Evolutionary conservation across 164 flowering plant species (phyloP).

Genomic region (Chimonanthus salicifolius): DNA sequence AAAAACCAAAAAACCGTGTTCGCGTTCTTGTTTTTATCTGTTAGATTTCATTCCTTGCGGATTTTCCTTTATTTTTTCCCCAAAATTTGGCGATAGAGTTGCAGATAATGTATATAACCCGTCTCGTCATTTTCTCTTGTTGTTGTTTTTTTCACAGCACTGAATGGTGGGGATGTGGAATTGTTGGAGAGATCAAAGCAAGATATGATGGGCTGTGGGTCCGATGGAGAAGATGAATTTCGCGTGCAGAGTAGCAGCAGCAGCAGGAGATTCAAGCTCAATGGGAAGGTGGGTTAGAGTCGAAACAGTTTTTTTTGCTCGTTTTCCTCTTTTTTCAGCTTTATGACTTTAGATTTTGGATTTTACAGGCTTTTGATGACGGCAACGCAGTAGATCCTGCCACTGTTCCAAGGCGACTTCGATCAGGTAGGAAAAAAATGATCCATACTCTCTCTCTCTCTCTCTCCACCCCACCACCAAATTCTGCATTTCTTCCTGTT

Average conservation of each 20-base stretch:
- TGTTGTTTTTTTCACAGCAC: slow-evolving; percentile 10
- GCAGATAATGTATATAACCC: slow-evolving; percentile 17
- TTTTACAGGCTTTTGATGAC: slow-evolving; percentile 41
- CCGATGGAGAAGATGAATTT: slow-evolving; percentile 37
- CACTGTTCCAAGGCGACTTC: slow-evolving; percentile 65
- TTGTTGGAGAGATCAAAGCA: slow-evolving; percentile 29
- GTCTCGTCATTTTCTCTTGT: slow-evolving; percentile 9
- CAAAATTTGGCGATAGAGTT: slow-evolving; percentile 7
- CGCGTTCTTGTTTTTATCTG: slow-evolving; percentile 23
- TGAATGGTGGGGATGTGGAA: slow-evolving; percentile 15
- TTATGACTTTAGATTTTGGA: neutral
- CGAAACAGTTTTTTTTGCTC: neutral
- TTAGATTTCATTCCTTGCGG: slow-evolving; percentile 7
- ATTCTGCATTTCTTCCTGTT: too few species aligned
- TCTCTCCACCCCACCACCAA: neutral
- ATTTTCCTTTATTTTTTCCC: neutral
- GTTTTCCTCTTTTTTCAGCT: slow-evolving; percentile 1
- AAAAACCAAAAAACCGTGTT: neutral
- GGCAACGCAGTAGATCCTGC: slow-evolving; percentile 42
- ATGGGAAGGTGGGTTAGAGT: slow-evolving; percentile 36
- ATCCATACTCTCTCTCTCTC: neutral
- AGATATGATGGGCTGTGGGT: slow-evolving; percentile 39
- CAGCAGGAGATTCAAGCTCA: slow-evolving; percentile 37
- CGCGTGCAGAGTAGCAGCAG: slow-evolving; percentile 2
- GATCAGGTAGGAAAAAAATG: slow-evolving; percentile 51